Evolutionary conservation across 2,329 filamentous ascomycete genomes (phyloP), one percentile per base, ranked within the genome.

Genomic region (Fusarium agapanthi): DNA sequence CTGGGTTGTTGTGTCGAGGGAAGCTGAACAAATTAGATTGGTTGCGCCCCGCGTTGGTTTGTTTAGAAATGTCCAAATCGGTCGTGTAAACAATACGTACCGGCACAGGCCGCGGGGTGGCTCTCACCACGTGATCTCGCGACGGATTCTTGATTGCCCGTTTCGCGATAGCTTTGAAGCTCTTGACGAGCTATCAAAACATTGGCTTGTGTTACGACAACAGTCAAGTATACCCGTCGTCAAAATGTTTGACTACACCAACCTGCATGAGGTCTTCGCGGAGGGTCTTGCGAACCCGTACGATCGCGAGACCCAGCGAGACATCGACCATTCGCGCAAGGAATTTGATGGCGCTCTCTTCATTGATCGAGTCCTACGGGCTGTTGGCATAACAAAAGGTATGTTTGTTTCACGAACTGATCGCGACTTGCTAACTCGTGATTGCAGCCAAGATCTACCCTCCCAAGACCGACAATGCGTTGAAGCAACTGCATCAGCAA

Each of bases 361-460:
- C 81, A 91, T 95, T 78, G 94, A 97, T 80, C 90, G 92, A 60
- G 89, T 97, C 44, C 84, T 96, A 68, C 89, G 88, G 61, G 87
- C 91, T 1, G 84, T 95, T 34, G 90, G 92, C 34, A 88, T 96
- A 65, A 86, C 87, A 74, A 90, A 92, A 82, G 88, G 93, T 94
- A 81, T 22, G 79, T 41, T 8, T 34, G 12, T n/a, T 8, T 8
- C 10, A 14, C 1, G 2, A 8, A 13, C 2, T n/a, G 15, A 24
- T 34, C 22, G 10, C 14, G 1, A 15, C n/a, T 14, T 26, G 2
- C 61, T 72, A 38, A 77, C 30, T 43, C 5, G 5, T 1, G 9
- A 15, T n/a, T 73, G 84, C 83, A 81, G 87, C 87, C 54, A 92
- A 90, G 76, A 82, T 88, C 18, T 97, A 96, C 78, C 94, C 94